Percentiles rank a stretch among this genome's conserved stretches.
Evolutionary conservation across 208 protist genomes (phyloP).

Genomic region (Naegleria gruberi): DNA sequence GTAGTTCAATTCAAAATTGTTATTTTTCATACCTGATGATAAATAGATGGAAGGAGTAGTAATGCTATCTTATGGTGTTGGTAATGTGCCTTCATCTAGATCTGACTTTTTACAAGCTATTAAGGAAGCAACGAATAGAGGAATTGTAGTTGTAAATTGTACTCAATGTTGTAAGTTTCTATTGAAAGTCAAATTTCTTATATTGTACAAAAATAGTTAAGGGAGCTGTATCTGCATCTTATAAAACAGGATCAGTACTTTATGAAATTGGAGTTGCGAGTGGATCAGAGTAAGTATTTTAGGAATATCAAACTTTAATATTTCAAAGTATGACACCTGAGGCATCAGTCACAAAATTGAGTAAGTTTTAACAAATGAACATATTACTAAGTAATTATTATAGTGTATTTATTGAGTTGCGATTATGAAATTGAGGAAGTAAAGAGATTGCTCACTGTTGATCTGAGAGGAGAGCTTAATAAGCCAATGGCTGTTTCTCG

Average conservation of each 20-base stretch:
- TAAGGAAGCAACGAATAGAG: conserved; percentile 47
- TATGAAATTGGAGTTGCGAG: conserved; percentile 55
- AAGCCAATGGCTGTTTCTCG: too few species aligned
- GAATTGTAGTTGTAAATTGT: conserved; percentile 73
- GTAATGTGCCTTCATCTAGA: conserved; percentile 69
- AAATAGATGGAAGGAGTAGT: conserved; percentile 62
- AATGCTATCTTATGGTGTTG: conserved; percentile 76
- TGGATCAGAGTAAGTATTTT: conserved; percentile 45
- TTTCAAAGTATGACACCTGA: conserved; percentile 67
- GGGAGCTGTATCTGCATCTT: conserved; percentile 53
- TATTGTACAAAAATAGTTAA: conserved; percentile 23
- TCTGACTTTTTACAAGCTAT: conserved; percentile 61
- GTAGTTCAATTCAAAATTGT: neutral
- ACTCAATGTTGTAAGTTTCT: conserved; percentile 60
- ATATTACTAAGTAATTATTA: neutral
- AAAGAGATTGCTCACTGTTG: neutral
- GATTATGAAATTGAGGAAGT: neutral
- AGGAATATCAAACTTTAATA: neutral
- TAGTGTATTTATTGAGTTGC: neutral
- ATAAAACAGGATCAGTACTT: conserved; percentile 58
- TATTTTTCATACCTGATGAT: conserved; percentile 11
- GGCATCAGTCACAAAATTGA: conserved; percentile 75
- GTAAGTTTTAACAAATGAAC: conserved; percentile 40
- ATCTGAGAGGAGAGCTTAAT: conserved; percentile 11
- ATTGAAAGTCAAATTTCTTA: conserved; percentile 29